Evolutionary conservation across 129 eudicot species (phyloP).

Genomic region (Flaveria ramosissima): DNA sequence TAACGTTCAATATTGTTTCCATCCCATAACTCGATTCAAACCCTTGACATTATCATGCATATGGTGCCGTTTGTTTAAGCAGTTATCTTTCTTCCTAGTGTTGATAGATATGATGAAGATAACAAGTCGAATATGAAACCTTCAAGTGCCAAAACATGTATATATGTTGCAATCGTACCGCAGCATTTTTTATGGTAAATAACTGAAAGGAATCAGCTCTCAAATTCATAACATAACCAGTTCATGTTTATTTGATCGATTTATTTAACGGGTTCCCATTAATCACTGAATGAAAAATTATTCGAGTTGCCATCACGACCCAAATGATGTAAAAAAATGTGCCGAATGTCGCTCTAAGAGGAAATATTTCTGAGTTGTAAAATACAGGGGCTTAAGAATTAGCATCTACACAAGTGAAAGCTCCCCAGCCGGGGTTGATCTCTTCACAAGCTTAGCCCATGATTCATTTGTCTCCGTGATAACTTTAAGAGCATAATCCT

Average conservation of each 20-base stretch:
- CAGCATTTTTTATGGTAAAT: not conserved
- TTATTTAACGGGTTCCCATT: slow-evolving; percentile 13
- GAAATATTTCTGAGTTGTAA: slow-evolving; percentile 12
- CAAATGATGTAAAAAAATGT: slow-evolving; percentile 22
- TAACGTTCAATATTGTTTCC: no score
- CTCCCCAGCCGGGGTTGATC: slow-evolving; percentile 90
- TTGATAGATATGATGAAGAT: no score
- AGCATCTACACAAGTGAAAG: slow-evolving; percentile 77
- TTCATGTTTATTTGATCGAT: not conserved
- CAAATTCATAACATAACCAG: not conserved
- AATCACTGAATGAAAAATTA: slow-evolving; percentile 1
- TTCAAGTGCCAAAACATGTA: no score
- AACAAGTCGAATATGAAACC: no score
- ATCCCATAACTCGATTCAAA: no score
- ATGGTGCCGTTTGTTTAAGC: no score
- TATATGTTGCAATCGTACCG: not conserved
- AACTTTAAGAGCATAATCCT: slow-evolving; percentile 93
- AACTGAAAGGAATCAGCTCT: not conserved
- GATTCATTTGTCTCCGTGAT: slow-evolving; percentile 90
- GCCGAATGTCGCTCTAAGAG: slow-evolving; percentile 25
- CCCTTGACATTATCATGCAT: no score
- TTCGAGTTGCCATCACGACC: slow-evolving; percentile 25
- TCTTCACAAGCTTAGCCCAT: slow-evolving; percentile 94
- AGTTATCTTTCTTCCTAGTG: no score
- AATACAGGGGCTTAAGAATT: slow-evolving; percentile 13